Evolutionary conservation across 345 rosid genomes (phyloP).

Genomic region (Ricinus communis): DNA sequence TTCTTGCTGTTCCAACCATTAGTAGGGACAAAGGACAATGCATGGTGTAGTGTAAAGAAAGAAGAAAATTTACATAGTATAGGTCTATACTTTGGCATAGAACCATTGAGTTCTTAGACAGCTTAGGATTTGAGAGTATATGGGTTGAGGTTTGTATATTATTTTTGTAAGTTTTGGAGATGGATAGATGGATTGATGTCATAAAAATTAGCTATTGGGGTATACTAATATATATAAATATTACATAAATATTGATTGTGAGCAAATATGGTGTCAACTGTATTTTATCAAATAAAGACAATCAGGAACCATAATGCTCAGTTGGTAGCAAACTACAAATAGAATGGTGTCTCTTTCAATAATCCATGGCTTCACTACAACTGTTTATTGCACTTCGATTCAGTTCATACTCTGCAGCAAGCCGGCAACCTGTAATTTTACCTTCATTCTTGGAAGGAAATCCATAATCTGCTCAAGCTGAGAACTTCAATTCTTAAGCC

Average conservation of each 20-base stretch:
- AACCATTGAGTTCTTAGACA: slow-evolving; percentile 55
- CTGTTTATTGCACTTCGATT: background rate
- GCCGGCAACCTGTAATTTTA: background rate
- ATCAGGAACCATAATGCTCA: background rate
- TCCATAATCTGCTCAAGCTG: no score
- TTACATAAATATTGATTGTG: slow-evolving; percentile 31
- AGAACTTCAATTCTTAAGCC: no score
- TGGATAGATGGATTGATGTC: slow-evolving; percentile 53
- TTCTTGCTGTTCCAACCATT: slow-evolving; percentile 29
- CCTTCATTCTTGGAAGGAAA: background rate
- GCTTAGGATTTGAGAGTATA: slow-evolving; percentile 60
- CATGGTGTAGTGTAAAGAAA: slow-evolving; percentile 48
- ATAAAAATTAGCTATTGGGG: slow-evolving; percentile 40
- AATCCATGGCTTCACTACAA: background rate
- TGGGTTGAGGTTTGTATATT: slow-evolving; percentile 75
- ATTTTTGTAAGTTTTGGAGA: slow-evolving; percentile 75
- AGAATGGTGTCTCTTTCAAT: background rate
- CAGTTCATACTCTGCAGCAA: background rate
- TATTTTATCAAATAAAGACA: slow-evolving; percentile 21
- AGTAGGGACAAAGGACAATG: slow-evolving; percentile 30
- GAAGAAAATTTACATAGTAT: slow-evolving; percentile 50
- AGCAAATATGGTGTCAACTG: slow-evolving; percentile 20
- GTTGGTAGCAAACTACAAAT: background rate
- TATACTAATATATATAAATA: slow-evolving; percentile 28
- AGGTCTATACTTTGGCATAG: slow-evolving; percentile 61